Evolutionary conservation across 176 grass and related monocot genomes (phyloP).

Genomic region (Elaeis guineensis): DNA sequence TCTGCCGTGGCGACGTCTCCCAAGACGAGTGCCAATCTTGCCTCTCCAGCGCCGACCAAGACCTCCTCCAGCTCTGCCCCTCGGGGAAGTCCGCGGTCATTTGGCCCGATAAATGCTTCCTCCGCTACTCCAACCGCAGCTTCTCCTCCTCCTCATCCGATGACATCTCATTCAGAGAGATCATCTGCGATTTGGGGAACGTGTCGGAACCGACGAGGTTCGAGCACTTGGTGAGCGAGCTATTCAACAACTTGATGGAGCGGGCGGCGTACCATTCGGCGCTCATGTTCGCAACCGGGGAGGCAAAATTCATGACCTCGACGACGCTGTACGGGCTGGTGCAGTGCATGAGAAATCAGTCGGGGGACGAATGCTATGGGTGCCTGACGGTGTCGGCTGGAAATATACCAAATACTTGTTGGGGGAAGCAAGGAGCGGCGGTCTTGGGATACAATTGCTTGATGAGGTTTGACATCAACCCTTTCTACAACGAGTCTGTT

Average conservation of each 20-base stretch:
- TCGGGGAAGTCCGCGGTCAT: background rate
- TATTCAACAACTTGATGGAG: background rate
- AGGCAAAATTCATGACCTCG: background rate
- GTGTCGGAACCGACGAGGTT: background rate
- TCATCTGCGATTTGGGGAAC: background rate
- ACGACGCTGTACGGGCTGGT: background rate
- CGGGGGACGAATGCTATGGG: background rate
- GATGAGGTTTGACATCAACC: background rate
- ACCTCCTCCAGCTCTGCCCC: slow-evolving; percentile 8
- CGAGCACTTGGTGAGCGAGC: background rate
- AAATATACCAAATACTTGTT: background rate
- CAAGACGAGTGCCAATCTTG: slow-evolving; percentile 16
- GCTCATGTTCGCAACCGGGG: background rate
- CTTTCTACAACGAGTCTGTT: background rate
- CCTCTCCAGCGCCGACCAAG: slow-evolving; percentile 17
- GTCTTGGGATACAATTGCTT: background rate
- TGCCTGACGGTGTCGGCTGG: background rate
- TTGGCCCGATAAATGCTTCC: slow-evolving; percentile 19
- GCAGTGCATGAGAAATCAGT: slow-evolving; percentile 5
- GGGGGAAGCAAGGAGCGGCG: background rate
- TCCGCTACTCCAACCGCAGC: slow-evolving; percentile 23
- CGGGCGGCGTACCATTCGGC: background rate
- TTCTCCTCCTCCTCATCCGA: slow-evolving; percentile 8
- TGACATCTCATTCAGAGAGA: background rate
- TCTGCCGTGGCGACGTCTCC: slow-evolving; percentile 41